Percentiles rank a stretch among this genome's conserved stretches.
Conservation (phyloP, 1,284 basidiomycete genomes). For the Heterobasidion irregulare region DNA sequence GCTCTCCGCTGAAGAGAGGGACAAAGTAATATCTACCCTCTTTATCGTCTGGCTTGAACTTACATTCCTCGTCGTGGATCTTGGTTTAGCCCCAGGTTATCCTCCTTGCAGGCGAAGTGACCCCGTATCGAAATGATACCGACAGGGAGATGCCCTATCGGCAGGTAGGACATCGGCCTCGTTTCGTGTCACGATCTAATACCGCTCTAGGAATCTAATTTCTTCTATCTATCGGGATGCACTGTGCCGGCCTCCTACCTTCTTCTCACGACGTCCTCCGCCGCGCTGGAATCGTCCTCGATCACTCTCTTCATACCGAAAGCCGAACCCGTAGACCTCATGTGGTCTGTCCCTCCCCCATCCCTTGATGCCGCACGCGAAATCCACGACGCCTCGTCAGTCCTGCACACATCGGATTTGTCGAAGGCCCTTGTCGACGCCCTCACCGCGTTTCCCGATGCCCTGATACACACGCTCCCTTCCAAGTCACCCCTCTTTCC, state of each 20-base stretch:
- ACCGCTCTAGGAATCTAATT: slow-evolving; percentile 66
- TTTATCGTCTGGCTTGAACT: background rate
- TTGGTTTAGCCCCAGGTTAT: slow-evolving; percentile 47
- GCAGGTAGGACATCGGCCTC: slow-evolving; percentile 22
- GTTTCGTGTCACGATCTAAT: background rate
- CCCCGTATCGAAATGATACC: slow-evolving; percentile 75
- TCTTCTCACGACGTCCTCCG: slow-evolving; percentile 49
- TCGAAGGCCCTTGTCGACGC: slow-evolving; percentile 41
- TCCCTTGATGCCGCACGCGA: slow-evolving; percentile 47
- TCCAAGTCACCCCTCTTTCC: slow-evolving; percentile 49
- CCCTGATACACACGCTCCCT: slow-evolving; percentile 59
- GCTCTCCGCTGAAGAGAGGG: slow-evolving; percentile 36
- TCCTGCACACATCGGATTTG: slow-evolving; percentile 44
- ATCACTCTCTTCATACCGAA: slow-evolving; percentile 72
- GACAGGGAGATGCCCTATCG: slow-evolving; percentile 80
- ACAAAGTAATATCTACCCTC: slow-evolving; percentile 32
- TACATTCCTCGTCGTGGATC: background rate
- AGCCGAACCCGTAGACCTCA: slow-evolving; percentile 60
- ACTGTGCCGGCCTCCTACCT: slow-evolving; percentile 63
- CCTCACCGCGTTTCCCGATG: slow-evolving; percentile 49
- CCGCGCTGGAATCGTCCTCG: slow-evolving; percentile 35
- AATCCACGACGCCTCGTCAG: slow-evolving; percentile 49
- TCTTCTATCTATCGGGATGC: slow-evolving; percentile 81
- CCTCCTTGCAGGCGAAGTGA: slow-evolving; percentile 50
- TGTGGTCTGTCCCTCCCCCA: slow-evolving; percentile 86